Conservation (phyloP, 768 basidiomycete genomes). For the Mycena belliarum region DNA sequence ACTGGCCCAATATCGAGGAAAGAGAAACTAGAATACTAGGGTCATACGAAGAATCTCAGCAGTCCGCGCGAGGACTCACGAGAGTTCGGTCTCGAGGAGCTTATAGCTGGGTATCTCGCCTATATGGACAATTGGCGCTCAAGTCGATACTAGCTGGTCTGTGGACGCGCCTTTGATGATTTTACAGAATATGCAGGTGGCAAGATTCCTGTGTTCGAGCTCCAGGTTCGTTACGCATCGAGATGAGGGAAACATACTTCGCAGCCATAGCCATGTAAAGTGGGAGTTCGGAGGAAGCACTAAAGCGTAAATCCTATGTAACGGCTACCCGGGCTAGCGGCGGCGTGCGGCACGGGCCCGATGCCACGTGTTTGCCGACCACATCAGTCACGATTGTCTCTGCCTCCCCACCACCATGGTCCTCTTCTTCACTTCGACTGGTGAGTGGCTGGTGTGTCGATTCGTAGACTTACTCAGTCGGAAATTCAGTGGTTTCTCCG, state of each 20-base stretch:
- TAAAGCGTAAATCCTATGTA: too few relatives aligned
- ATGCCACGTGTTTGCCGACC: too few relatives aligned
- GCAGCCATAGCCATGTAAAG: conserved; percentile 32
- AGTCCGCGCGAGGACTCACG: conserved; percentile 37
- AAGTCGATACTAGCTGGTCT: background rate
- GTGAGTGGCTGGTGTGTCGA: conserved; percentile 58
- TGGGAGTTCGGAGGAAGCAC: too few relatives aligned
- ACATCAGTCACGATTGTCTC: too few relatives aligned
- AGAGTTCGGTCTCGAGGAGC: conserved; percentile 71
- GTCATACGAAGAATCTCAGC: background rate
- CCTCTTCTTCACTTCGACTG: conserved; percentile 50
- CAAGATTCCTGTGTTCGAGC: conserved; percentile 46
- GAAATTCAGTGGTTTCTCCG: conserved; percentile 36
- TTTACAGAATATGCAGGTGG: conserved; percentile 89
- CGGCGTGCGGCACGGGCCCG: too few relatives aligned
- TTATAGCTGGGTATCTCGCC: conserved; percentile 91
- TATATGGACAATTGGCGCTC: conserved; percentile 29
- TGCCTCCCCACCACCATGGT: conserved; percentile 39
- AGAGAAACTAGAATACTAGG: conserved; percentile 63
- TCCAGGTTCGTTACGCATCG: background rate
- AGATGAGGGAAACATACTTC: conserved; percentile 31
- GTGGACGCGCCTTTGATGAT: conserved; percentile 75
- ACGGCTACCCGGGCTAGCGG: too few relatives aligned
- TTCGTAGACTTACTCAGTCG: conserved; percentile 37
- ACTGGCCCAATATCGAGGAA: conserved; percentile 94